Percentiles rank a stretch among this genome's conserved stretches.
These are phyloP conservation scores for Chaetomidium leptoderma DNA, from an alignment of 495 filamentous ascomycete species.

Conservation along the genomic window DNA sequence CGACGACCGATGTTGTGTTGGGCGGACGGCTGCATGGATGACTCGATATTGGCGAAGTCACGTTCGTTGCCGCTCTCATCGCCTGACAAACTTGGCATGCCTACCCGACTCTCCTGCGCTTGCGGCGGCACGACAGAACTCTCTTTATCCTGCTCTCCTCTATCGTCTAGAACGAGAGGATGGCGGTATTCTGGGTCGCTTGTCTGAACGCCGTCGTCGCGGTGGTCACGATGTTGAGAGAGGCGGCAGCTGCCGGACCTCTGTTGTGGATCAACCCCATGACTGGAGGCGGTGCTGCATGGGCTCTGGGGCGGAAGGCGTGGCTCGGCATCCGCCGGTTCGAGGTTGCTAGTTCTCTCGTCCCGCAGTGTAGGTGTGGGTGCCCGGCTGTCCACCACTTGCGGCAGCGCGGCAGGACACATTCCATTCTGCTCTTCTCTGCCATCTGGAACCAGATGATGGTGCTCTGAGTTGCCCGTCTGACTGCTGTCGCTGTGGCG, in stretches of 20 bases:
- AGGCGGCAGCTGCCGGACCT: constrained; percentile 12
- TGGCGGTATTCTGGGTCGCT: constrained; percentile 11
- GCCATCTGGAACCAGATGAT: no score
- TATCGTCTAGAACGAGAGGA: constrained; percentile 16
- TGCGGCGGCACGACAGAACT: constrained; percentile 3
- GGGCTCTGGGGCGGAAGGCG: constrained; percentile 12
- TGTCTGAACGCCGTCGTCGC: constrained; percentile 3
- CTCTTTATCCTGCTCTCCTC: constrained; percentile 15
- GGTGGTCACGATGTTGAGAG: constrained; percentile 12
- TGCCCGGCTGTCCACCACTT: constrained; percentile 11
- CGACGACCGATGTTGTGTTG: constrained; percentile 12
- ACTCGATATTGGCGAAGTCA: constrained; percentile 11
- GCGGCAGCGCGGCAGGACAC: constrained; percentile 8
- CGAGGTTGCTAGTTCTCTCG: neutral
- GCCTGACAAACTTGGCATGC: constrained; percentile 11
- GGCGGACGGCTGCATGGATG: constrained; percentile 12
- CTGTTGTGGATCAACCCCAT: constrained; percentile 12
- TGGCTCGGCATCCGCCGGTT: neutral
- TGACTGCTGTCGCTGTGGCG: neutral
- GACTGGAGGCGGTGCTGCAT: constrained; percentile 14
- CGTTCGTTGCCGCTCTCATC: constrained; percentile 7
- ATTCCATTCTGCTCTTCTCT: neutral
- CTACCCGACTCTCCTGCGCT: constrained; percentile 12
- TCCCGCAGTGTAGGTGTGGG: neutral
- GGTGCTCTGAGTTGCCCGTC: no score